Evolutionary conservation across 345 rosid genomes (phyloP).

Genomic region (Hibiscus tridactylites): DNA sequence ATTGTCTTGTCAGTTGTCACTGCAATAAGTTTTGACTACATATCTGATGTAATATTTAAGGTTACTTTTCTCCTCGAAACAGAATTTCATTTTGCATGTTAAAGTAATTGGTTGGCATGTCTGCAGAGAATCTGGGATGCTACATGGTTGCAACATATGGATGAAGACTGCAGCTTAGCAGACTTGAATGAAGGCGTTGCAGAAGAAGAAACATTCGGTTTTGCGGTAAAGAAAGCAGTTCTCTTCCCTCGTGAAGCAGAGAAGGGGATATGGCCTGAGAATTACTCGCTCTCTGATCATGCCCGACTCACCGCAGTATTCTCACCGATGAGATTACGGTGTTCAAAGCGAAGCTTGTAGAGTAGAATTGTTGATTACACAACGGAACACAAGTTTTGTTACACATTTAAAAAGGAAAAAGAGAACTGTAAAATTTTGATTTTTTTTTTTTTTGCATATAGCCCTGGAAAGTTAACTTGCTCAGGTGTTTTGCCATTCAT

Average conservation of each 20-base stretch:
- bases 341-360: slow-evolving; percentile 17
- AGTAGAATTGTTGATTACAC: slow-evolving; percentile 6
- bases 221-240: slow-evolving; percentile 63
- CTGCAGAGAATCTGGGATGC: slow-evolving; percentile 38
- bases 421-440: background rate
- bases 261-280: slow-evolving; percentile 87
- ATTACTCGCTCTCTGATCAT: slow-evolving; percentile 78
- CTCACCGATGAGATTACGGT: slow-evolving; percentile 64
- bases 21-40: background rate
- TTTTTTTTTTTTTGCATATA: background rate
- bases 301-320: slow-evolving; percentile 81
- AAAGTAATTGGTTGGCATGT: background rate
- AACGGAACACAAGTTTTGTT: background rate
- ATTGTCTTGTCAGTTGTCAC: no score
- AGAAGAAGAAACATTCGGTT: slow-evolving; percentile 43
- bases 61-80: no score
- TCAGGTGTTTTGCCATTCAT: background rate
- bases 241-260: slow-evolving; percentile 83
- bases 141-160: slow-evolving; percentile 21
- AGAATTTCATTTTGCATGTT: no score
- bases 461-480: background rate
- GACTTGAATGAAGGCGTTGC: slow-evolving; percentile 11
- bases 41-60: background rate
- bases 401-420: background rate
- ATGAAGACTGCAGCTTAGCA: slow-evolving; percentile 16